These are phyloP conservation scores for Spongispora temasekensis DNA, from an alignment of 1,284 basidiomycete species.

Conservation along the genomic window DNA sequence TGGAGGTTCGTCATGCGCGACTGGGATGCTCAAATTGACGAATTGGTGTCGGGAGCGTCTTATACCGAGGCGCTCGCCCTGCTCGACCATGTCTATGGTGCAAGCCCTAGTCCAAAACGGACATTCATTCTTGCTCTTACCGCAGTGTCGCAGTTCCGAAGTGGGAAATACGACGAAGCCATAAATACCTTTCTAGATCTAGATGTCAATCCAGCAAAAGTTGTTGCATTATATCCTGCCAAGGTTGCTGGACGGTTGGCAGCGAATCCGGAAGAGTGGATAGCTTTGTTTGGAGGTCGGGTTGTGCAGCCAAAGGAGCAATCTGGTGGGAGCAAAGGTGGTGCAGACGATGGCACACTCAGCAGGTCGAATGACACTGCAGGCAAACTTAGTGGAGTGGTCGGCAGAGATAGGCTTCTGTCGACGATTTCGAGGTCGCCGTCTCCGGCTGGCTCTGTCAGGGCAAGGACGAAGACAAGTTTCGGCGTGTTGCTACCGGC, in stretches of 20 bases:
- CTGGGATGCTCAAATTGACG: conserved; percentile 84
- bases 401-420: conserved; percentile 24
- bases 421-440: conserved; percentile 38
- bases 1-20: conserved; percentile 76
- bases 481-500: conserved; percentile 53
- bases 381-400: conserved; percentile 13
- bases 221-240: conserved; percentile 87
- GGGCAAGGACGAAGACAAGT: conserved; percentile 52
- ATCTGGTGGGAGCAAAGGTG: background rate
- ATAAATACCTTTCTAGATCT: conserved; percentile 88
- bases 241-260: conserved; percentile 79
- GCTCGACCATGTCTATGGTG: conserved; percentile 51
- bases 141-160: conserved; percentile 77
- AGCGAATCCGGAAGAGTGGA: conserved; percentile 74
- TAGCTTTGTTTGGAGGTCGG: conserved; percentile 84
- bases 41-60: conserved; percentile 70
- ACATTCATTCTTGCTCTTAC: conserved; percentile 67
- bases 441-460: conserved; percentile 48
- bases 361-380: conserved; percentile 27
- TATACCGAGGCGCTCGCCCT: conserved; percentile 84
- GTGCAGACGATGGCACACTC: conserved; percentile 34
- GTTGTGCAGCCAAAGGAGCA: conserved; percentile 20
- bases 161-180: conserved; percentile 70
- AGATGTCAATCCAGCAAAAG: conserved; percentile 91
- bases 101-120: conserved; percentile 50